Evolutionary conservation across 2,329 filamentous ascomycete species (phyloP), one percentile per base, ranked within the genome.

Genomic region (Neocatenulostroma microsporum): DNA sequence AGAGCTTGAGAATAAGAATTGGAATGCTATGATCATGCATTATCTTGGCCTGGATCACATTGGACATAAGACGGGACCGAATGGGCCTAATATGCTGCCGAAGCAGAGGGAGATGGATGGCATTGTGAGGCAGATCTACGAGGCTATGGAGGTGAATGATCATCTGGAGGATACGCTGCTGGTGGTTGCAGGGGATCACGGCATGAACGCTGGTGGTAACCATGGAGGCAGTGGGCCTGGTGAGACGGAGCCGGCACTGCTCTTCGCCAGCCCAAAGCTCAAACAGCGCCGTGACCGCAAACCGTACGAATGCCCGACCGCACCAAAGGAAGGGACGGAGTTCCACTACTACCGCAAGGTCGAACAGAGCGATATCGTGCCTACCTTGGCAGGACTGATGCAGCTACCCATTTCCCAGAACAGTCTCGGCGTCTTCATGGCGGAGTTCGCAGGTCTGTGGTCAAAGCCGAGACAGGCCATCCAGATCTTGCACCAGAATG

Each of bases 131-230:
- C 66, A 76, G 39, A 81, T 98, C 18, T 95, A 85, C 55, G 66
- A 71, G 10, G 82, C 84, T 5, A 82, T 98, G 46, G 73, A 82
- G 53, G 71, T 70, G 3, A 65, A 83, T 38, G 57, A 72, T 1
- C 82, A 94, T 58, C 75, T 95, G 1, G 57, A 75, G 21, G 82
- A 83, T 4, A 87, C 89, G 0, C 66, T 98, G 2, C 73, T 98
- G 30, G 79, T 98, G 3, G 64, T 98, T 5, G 86, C 82, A 39
- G 91, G 91, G 38, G 93, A 98, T 53, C 91, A 98, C 57, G 91
- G 91, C n/a, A 98, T 98, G 91, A 98, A 96, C 50, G 89, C 96
- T 51, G 91, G 85, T 14, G 91, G 91, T 2, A 96, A 96, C 49
- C 91, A 98, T 57, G 91, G 91, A 20, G 91, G 89, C 25, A 95